Evolutionary conservation across 345 rosid genomes (phyloP).

Genomic region (Triadica sebifera): DNA sequence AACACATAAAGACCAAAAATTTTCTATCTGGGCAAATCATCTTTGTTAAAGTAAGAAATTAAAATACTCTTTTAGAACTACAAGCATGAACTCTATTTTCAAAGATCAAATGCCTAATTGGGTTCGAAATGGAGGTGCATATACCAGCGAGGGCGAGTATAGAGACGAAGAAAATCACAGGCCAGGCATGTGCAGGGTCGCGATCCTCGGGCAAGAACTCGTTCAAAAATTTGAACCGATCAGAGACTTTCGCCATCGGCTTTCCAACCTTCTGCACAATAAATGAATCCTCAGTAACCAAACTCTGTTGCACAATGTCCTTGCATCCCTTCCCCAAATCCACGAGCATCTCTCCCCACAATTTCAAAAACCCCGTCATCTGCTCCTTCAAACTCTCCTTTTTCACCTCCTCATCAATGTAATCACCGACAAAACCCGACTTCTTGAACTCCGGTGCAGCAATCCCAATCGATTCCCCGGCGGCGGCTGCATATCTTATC

Average conservation of each 20-base stretch:
- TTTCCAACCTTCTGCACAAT: constrained; percentile 64
- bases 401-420: constrained; percentile 27
- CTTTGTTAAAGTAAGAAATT: background rate
- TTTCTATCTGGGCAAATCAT: background rate
- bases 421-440: constrained; percentile 14
- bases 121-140: background rate
- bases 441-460: constrained; percentile 26
- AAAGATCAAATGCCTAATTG: background rate
- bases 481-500: constrained; percentile 32
- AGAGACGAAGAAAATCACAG: constrained; percentile 63
- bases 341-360: constrained; percentile 91
- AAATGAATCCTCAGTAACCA: constrained; percentile 67
- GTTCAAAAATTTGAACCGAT: constrained; percentile 66
- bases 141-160: constrained; percentile 80
- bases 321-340: constrained; percentile 76
- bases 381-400: constrained; percentile 68
- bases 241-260: constrained; percentile 59
- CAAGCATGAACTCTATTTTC: background rate
- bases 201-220: constrained; percentile 97
- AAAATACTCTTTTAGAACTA: background rate
- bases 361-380: constrained; percentile 61
- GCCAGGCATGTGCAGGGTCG: constrained; percentile 85
- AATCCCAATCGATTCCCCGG: constrained; percentile 38
- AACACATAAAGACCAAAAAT: background rate
- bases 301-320: constrained; percentile 62